phyloP scores from a whole-genome alignment of 2,329 filamentous ascomycete genomes.

The Ambrosiella xylebori region DNA sequence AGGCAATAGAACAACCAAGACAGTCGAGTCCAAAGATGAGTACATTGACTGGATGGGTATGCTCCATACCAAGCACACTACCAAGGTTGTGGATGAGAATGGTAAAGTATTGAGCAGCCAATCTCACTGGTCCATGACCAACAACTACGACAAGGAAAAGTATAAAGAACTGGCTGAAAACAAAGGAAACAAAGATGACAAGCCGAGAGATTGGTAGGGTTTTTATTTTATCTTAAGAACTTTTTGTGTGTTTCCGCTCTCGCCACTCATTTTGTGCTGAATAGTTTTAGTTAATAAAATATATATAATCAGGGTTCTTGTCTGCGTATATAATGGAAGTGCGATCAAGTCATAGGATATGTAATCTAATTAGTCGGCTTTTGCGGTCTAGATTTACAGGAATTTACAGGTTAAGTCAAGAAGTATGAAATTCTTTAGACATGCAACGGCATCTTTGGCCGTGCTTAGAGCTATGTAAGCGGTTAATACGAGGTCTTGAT shows the following conservation, averaged over 20 bases:
- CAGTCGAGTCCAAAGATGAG: slow-evolving; percentile 24
- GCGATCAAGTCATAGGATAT: too few relatives aligned
- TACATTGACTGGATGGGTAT: slow-evolving; percentile 28
- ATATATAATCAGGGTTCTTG: background rate
- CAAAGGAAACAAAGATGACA: background rate
- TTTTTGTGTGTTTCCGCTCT: background rate
- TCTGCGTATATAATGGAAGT: too few relatives aligned
- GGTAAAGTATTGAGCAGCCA: slow-evolving; percentile 25
- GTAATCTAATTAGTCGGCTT: too few relatives aligned
- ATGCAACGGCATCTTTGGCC: too few relatives aligned
- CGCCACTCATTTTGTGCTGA: background rate
- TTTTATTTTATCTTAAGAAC: background rate
- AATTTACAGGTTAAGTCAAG: too few relatives aligned
- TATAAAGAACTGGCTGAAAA: slow-evolving; percentile 9
- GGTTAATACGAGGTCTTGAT: too few relatives aligned
- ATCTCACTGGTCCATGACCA: slow-evolving; percentile 16
- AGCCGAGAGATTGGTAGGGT: slow-evolving; percentile 1
- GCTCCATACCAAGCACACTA: slow-evolving; percentile 25
- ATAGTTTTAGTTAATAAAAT: background rate
- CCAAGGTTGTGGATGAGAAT: slow-evolving; percentile 24
- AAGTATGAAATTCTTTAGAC: too few relatives aligned
- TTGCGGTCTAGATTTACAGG: too few relatives aligned
- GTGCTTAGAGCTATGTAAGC: too few relatives aligned
- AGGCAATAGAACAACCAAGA: slow-evolving; percentile 18
- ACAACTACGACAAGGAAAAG: slow-evolving; percentile 12